Evolutionary conservation across 228 moss, liverwort and hornwort species (phyloP).

Genomic region (Sphagnum fallax): DNA sequence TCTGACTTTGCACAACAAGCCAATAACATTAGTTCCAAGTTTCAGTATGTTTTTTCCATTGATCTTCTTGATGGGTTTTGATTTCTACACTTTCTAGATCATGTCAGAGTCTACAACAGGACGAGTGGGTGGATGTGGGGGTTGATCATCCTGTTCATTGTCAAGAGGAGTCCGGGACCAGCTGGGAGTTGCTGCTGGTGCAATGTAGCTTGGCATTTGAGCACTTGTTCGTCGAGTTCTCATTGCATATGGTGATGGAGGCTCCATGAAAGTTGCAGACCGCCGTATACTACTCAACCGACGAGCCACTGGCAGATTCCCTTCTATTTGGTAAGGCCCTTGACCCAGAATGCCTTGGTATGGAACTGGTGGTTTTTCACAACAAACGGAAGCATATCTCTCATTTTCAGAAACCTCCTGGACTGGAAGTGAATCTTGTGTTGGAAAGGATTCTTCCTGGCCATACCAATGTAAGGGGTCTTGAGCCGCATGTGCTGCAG

Average conservation of each 20-base stretch:
- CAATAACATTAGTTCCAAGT: too few species aligned
- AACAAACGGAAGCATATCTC: not conserved
- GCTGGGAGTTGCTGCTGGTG: not conserved
- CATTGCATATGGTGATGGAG: not conserved
- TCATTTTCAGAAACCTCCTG: not conserved
- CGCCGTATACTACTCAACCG: not conserved
- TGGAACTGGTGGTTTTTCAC: not conserved
- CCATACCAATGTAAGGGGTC: not conserved
- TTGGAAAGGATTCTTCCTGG: not conserved
- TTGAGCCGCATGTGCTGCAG: not conserved
- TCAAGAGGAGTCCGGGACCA: not conserved
- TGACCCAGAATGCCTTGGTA: constrained; percentile 1
- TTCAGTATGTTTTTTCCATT: too few species aligned
- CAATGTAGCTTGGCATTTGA: constrained; percentile 1
- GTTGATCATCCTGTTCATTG: not conserved
- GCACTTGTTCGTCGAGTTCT: not conserved
- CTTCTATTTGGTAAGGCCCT: not conserved
- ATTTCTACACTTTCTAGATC: not conserved
- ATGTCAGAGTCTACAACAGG: not conserved
- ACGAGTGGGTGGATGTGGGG: not conserved
- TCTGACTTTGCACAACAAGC: too few species aligned
- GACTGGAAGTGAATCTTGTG: not conserved
- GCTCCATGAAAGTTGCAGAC: not conserved
- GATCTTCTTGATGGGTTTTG: too few species aligned
- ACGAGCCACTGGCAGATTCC: not conserved